Evolutionary conservation across 164 flowering plant species (phyloP).

Genomic region (Nymphaea thermarum): DNA sequence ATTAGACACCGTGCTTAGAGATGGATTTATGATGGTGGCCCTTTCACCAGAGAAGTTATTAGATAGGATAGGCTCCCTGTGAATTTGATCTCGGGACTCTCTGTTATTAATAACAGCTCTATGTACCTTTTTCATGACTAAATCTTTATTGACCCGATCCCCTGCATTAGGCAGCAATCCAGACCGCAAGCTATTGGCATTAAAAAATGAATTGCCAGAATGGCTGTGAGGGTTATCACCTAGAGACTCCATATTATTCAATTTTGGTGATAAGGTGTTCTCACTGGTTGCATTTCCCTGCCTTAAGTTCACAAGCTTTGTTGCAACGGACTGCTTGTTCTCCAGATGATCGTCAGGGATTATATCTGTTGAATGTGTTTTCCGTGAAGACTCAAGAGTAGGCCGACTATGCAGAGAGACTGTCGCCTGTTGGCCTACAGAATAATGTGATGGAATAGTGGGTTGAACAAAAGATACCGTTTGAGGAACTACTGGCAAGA

Average conservation of each 20-base stretch:
- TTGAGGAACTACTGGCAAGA: slow-evolving; percentile 58
- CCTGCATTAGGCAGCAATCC: slow-evolving; percentile 16
- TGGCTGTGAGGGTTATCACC: slow-evolving; percentile 10
- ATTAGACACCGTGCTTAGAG: slow-evolving; percentile 28
- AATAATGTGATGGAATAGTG: slow-evolving; percentile 28
- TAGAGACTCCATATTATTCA: slow-evolving; percentile 13
- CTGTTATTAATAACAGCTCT: slow-evolving; percentile 13
- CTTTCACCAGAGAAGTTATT: slow-evolving; percentile 23
- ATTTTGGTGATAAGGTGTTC: slow-evolving; percentile 11
- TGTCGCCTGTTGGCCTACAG: slow-evolving; percentile 33
- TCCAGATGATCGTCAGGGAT: slow-evolving; percentile 12
- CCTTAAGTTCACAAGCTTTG: slow-evolving; percentile 21
- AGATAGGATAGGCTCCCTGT: slow-evolving; percentile 14
- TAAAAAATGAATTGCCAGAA: slow-evolving; percentile 9
- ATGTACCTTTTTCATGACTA: slow-evolving; percentile 13
- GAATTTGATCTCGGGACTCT: slow-evolving; percentile 23
- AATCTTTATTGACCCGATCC: slow-evolving; percentile 14
- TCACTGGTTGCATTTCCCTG: slow-evolving; percentile 12
- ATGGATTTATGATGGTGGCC: slow-evolving; percentile 20
- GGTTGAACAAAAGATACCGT: slow-evolving; percentile 62
- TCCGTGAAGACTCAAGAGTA: slow-evolving; percentile 19
- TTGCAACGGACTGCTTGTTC: slow-evolving; percentile 16
- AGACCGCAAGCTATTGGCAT: slow-evolving; percentile 14
- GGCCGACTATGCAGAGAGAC: slow-evolving; percentile 23
- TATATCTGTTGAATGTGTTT: slow-evolving; percentile 15